Evolutionary conservation across 2,329 filamentous ascomycete species (phyloP), one percentile per base, ranked within the genome.

Genomic region (Dactylellina haptotyla): DNA sequence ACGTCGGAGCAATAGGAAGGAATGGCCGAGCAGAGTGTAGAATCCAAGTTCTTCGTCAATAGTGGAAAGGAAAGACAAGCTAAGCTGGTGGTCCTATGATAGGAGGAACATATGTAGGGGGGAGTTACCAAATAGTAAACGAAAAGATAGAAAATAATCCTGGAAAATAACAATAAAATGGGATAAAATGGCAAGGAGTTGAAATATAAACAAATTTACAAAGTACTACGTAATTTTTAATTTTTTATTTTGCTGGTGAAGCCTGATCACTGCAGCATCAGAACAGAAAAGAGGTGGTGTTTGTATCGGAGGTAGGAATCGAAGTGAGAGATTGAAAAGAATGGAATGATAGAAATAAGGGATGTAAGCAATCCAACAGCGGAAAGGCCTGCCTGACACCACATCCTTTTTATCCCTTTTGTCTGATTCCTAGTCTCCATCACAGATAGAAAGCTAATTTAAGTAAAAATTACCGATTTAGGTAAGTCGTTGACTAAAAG

Each of bases 361-460:
- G 30, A n/a, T 26, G 56, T 28, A 67, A 39, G 41, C 41, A 65
- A 63, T 26, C 43, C 51, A 69, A 53, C 46, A 28, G 43, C 23
- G 23, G 6, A n/a, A n/a, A n/a, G n/a, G n/a, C n/a, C n/a, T n/a
- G n/a, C n/a, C n/a, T n/a, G n/a, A n/a, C n/a, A n/a, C n/a, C n/a
- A n/a, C n/a, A n/a, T n/a, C n/a, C n/a, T n/a, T n/a, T 30, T 30
- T 9, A 9, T 30, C 14, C 1, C 3, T 26, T 37, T n/a, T 20
- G 10, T 54, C 26, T 26, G 41, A 12, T 23, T 20, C 20, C 12
- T 16, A 43, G n/a, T 25, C 12, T 39, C 12, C 1, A 16, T 12
- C 34, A 5, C 26, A 32, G 9, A 12, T 6, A 6, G 3, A n/a
- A 6, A 23, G 30, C 53, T 43, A 57, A 57, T 57, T 43, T 43